Evolutionary conservation across 2,329 filamentous ascomycete species (phyloP).

Genomic region (Phialemoniopsis sp.): DNA sequence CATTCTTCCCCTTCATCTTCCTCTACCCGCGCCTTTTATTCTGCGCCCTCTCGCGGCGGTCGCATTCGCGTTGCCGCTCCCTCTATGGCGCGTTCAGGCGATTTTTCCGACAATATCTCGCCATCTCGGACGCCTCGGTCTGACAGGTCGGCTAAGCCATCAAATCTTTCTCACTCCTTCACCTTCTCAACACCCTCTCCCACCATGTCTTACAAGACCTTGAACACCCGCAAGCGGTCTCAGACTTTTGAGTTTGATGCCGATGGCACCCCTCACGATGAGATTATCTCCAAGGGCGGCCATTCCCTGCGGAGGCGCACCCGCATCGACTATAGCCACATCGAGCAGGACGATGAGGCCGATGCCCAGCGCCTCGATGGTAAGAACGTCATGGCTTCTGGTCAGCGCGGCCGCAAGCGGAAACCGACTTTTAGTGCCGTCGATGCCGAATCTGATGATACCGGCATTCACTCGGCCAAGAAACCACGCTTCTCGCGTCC

Average conservation of each 20-base stretch:
- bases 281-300: conserved; percentile 49
- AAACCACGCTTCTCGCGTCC: conserved; percentile 27
- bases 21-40: no score
- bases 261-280: conserved; percentile 34
- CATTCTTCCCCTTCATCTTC: no score
- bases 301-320: conserved; percentile 54
- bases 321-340: conserved; percentile 54
- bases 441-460: conserved; percentile 27
- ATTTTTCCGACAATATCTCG: no score
- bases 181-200: conserved; percentile 24
- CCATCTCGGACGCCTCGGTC: no score
- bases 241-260: conserved; percentile 35
- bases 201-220: conserved; percentile 13
- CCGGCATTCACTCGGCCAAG: conserved; percentile 20
- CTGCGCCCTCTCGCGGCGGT: no score
- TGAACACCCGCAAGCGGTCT: conserved; percentile 33
- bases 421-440: conserved; percentile 19
- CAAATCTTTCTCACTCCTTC: not conserved
- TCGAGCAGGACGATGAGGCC: conserved; percentile 34
- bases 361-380: conserved; percentile 9
- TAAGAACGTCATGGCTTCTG: conserved; percentile 9
- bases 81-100: no score
- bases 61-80: no score
- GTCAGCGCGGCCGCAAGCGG: conserved; percentile 30
- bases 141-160: no score